Base-by-base conservation (phyloP, 768 basidiomycete species). In the Postia placenta region DNA sequence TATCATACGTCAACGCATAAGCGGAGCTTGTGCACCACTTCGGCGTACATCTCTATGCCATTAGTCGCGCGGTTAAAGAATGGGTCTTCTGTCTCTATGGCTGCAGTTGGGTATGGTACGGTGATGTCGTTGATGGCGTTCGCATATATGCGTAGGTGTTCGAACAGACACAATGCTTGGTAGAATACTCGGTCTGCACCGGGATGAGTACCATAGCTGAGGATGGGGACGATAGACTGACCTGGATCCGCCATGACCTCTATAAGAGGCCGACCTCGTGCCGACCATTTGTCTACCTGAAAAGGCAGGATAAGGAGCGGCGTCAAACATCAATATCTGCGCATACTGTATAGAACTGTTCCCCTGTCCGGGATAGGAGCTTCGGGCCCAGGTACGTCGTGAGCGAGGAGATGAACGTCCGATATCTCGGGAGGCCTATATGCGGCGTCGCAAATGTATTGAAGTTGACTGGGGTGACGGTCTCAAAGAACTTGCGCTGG, bases 371-470 rank as follows among this genome's bases (percentile, higher is more conserved):
- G 4, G 85, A 85, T 24, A 93, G 68, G 12, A 92, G 66, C 47
- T 70, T 79, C 0, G 87, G 79, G 0, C 87, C 92, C 9, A 94
- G 59, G 17, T 64, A 69, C 1, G 73, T 70, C 11, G 73, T 59
- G 0, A 88, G 41, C 1, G 68, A 67, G 1, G 84, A 85, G 36
- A 83, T 60, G 27, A 84, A 65, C 2, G 81, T 79, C 23, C 75
- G 73, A 53, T 84, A 83, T 58, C 71, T 69, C 3, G 80, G 81
- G 5, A 91, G 74, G 12, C 92, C 92, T 35, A 92, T 71, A 53
- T 90, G 85, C 1, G 92, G 92, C 0, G 91, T 89, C 1, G 91
- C 87, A 43, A 93, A 67, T 0, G 91, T 89, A 47, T 79, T 80
- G 64, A 93, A 94, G 63, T 90, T 91, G 47, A 87, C 74, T 0